These are phyloP conservation scores for Phaeoacremonium minimum DNA, from an alignment of 2,329 filamentous ascomycete genomes.

Conservation along the genomic window DNA sequence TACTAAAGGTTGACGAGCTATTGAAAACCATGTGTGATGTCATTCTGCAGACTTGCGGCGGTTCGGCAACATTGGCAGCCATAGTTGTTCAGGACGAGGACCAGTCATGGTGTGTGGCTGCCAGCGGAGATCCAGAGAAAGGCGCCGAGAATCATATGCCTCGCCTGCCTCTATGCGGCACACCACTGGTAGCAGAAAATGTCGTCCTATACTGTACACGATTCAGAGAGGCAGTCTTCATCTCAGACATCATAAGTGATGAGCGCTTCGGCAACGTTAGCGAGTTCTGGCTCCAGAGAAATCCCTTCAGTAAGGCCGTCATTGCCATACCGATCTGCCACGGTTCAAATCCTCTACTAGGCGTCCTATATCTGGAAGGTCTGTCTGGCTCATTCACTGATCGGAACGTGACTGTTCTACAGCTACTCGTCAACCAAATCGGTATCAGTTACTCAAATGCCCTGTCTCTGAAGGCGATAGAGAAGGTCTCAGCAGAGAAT, in stretches of 20 bases:
- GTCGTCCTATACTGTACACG: conserved; percentile 73
- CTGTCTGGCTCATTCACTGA: conserved; percentile 74
- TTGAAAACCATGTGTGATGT: conserved; percentile 79
- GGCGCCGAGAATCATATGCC: conserved; percentile 64
- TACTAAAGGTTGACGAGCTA: conserved; percentile 69
- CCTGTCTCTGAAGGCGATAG: conserved; percentile 63
- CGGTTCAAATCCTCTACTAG: conserved; percentile 65
- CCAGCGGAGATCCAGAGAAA: conserved; percentile 66
- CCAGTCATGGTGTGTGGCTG: conserved; percentile 67
- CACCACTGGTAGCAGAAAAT: conserved; percentile 69
- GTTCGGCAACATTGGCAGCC: conserved; percentile 65
- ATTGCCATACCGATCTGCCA: conserved; percentile 79
- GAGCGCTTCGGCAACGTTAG: conserved; percentile 75
- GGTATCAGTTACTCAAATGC: conserved; percentile 68
- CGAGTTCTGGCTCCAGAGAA: conserved; percentile 62
- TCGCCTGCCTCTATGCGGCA: conserved; percentile 59
- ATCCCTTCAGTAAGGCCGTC: conserved; percentile 67
- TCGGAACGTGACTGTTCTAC: conserved; percentile 61
- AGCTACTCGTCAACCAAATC: conserved; percentile 75
- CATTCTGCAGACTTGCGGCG: conserved; percentile 72
- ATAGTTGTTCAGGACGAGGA: conserved; percentile 70
- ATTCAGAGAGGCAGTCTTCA: conserved; percentile 71
- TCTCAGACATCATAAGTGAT: conserved; percentile 68
- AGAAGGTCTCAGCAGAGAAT: conserved; percentile 75
- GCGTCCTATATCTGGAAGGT: conserved; percentile 72